Evolutionary conservation across 2,329 filamentous ascomycete genomes (phyloP).

Genomic region (Elsinoe necatrix): DNA sequence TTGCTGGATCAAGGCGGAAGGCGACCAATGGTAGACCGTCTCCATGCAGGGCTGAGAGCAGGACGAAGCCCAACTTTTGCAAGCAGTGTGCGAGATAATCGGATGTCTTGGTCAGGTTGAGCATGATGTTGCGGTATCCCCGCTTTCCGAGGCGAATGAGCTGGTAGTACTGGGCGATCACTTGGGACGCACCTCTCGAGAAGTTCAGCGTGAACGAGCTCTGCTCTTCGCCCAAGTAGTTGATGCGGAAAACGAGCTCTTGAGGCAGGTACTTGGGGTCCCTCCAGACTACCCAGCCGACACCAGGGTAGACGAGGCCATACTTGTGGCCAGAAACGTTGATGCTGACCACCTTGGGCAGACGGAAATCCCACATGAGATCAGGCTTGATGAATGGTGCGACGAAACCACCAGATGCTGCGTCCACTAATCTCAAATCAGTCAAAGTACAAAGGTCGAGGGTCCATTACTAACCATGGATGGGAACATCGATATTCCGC

Average conservation of each 20-base stretch:
- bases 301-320: conserved; percentile 73
- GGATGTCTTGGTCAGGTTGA: conserved; percentile 79
- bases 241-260: conserved; percentile 97
- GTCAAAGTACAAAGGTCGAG: not conserved
- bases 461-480: conserved; percentile 47
- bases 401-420: conserved; percentile 85
- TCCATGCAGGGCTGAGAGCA: conserved; percentile 75
- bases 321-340: conserved; percentile 93
- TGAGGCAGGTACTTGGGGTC: conserved; percentile 73
- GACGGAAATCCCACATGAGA: conserved; percentile 84
- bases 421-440: conserved; percentile 53
- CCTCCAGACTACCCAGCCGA: conserved; percentile 91
- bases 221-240: conserved; percentile 93
- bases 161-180: conserved; percentile 97
- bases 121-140: conserved; percentile 88
- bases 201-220: conserved; percentile 96
- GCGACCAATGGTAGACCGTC: conserved; percentile 81
- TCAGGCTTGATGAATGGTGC: conserved; percentile 81
- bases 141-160: conserved; percentile 89
- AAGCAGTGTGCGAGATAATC: conserved; percentile 76
- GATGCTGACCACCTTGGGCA: conserved; percentile 83
- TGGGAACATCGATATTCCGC: conserved; percentile 68
- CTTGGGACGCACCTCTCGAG: conserved; percentile 86
- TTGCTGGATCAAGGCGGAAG: conserved; percentile 61
- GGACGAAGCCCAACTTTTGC: conserved; percentile 67